phyloP scores from a whole-genome alignment of 257 asterid species.

The Solanum stenotomum region DNA sequence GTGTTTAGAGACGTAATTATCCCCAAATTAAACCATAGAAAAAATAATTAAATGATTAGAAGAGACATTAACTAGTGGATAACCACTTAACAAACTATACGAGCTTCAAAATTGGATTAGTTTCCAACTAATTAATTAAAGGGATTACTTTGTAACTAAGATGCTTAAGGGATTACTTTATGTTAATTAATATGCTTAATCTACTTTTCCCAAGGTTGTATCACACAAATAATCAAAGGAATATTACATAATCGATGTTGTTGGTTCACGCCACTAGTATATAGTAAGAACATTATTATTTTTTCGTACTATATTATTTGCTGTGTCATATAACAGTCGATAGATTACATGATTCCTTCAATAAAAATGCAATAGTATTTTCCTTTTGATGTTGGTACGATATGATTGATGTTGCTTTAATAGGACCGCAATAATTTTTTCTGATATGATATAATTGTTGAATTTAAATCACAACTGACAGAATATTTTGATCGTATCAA shows the following conservation, averaged over 20 bases:
- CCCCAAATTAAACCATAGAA: not conserved
- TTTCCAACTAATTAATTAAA: not conserved
- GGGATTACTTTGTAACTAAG: not conserved
- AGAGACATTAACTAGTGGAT: not conserved
- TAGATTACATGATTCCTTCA: not conserved
- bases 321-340: not conserved
- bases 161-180: not conserved
- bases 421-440: not conserved
- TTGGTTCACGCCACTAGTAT: not conserved
- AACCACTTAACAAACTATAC: slow-evolving; percentile 5
- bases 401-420: not conserved
- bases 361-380: not conserved
- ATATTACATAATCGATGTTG: not conserved
- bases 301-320: not conserved
- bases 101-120: not conserved
- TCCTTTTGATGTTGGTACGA: not conserved
- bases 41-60: not conserved
- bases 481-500: not conserved
- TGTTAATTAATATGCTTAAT: not conserved
- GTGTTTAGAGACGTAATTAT: not conserved
- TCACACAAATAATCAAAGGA: not conserved
- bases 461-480: not conserved
- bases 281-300: not conserved
- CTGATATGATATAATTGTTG: not conserved
- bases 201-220: not conserved